Evolutionary conservation across 352 stramenopile genomes (phyloP), one percentile per base, ranked within the genome.

Genomic region (Blastocystis sp.): DNA sequence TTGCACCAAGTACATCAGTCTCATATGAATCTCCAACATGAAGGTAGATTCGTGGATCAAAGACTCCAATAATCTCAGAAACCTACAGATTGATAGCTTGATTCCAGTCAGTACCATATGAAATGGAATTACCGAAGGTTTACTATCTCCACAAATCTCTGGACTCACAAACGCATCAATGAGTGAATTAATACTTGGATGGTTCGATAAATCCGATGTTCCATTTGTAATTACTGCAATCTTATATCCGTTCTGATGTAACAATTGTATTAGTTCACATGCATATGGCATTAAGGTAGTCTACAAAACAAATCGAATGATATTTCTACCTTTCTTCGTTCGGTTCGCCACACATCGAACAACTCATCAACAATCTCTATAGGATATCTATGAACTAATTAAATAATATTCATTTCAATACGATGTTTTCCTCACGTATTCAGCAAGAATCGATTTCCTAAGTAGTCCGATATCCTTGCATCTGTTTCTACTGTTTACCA

Each of bases 221-320:
- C 69, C 69, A 27, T 80, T 80, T 16, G 69, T 80, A 54, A 80
- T 80, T 35, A 80, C 52, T 39, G 32, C 69, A 29, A 80, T 32
- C 24, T 21, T 35, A 39, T 58, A 80, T 24, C 39, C 39, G 51
- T 80, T 37, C 0, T 80, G 5, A 21, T 80, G 51, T 2, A 80
- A 35, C 11, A 80, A 42, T 0, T 59, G 21, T 16, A 80, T 6
- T 6, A 80, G 35, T 27, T 80, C 51, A 11, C 52, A 6, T 14
- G 69, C 69, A 42, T 80, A 80, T 4, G 69, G 69, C 14, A 80
- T 80, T 19, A 80, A n/a, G 0, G 6, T 59, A 14, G 42, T 80
- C 69, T 80, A 59, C 24, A 59, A 32, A 54, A 27, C 12, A 80
- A 59, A 4, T 11, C 6, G 32, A 7, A 11, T n/a, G 1, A 37